Base-by-base conservation (phyloP, 2,329 filamentous ascomycete species). In the Bipolaris bicolor region DNA sequence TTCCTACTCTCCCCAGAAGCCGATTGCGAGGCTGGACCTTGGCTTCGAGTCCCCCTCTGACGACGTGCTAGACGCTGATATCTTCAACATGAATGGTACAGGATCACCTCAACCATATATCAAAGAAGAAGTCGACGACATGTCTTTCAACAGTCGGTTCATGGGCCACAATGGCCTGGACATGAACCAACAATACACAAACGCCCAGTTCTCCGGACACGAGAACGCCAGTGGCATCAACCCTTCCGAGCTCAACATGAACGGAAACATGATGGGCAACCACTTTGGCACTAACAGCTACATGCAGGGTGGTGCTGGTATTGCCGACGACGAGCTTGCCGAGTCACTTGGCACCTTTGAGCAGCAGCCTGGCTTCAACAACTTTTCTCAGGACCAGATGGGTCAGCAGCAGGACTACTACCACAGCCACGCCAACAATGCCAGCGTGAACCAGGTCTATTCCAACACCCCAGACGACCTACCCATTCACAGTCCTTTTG, bases 401-500 rank as follows among this genome's bases (percentile, higher is more conserved):
- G 81, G 82, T 52, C 87, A 90, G 75, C 65, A 73, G 76, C 65
- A 73, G 56, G 87, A 89, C 82, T 83, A 81, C 58, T 74, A 74
- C 66, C 67, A 72, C 61, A 65, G 64, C 40, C 71, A 74, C 57
- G 56, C 67, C 40, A 75, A 65, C 60, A 69, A 90, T 63, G 86
- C 88, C 46, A 88, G 90, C 56, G 87, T 92, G 71, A 89, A 90
- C 63, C 76, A 77, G 70, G 87, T 91, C 60, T 98, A 90, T 77
- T 97, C 94, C 18, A 91, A 91, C 74, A 97, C 93, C 1, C 93
- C 94, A 3, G 94, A 98, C 60, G 92, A 92, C 50, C 90, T 92
- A 51, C 92, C 94, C 5, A 94, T 97, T 59, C 91, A 96, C 71
- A 97, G 92, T 69, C 94, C 94, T 0, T 97, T 92, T 70, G 85